A percentile compares a stretch with the other conserved stretches of the same genome.
These are phyloP conservation scores for Schizosaccharomyces versatilis DNA, from an alignment of 1,139 yeast species.

Conservation along the genomic window DNA sequence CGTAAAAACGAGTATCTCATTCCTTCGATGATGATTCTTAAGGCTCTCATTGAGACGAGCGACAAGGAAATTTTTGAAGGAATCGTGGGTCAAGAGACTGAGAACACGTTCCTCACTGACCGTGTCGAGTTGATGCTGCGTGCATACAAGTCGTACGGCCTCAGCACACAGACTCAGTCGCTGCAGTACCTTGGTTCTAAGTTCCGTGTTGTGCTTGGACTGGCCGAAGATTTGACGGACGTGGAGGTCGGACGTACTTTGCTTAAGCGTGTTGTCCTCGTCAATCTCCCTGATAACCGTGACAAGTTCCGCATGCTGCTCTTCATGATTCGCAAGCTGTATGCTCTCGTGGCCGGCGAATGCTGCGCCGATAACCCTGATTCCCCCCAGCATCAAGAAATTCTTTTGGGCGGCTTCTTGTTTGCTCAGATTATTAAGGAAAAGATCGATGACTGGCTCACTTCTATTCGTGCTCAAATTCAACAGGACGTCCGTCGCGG, in stretches of 20 bases:
- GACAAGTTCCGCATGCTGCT: conserved; percentile 74
- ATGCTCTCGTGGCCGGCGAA: conserved; percentile 87
- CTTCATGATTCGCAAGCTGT: conserved; percentile 87
- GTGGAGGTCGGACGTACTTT: conserved; percentile 79
- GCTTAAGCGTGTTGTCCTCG: conserved; percentile 62
- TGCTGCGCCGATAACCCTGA: conserved; percentile 96
- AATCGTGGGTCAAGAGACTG: conserved; percentile 68
- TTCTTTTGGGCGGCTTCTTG: conserved; percentile 80
- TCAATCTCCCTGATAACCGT: conserved; percentile 46
- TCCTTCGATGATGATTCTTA: conserved; percentile 80
- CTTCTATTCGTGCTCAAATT: conserved; percentile 47
- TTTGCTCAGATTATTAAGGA: conserved; percentile 94
- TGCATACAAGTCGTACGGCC: conserved; percentile 58
- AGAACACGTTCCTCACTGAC: conserved; percentile 86
- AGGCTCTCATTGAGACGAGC: conserved; percentile 72
- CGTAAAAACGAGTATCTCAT: conserved; percentile 83
- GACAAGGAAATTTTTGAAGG: conserved; percentile 93
- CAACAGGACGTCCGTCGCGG: conserved; percentile 67
- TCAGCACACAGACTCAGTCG: conserved; percentile 67
- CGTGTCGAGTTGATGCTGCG: conserved; percentile 84
- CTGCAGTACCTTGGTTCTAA: conserved; percentile 87
- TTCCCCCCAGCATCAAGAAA: conserved; percentile 97
- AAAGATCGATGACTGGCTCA: conserved; percentile 80
- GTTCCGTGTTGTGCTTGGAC: conserved; percentile 79
- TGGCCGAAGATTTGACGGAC: conserved; percentile 71